Evolutionary conservation across 768 basidiomycete species (phyloP).

Genomic region (Phlebiopsis flavidoalba): DNA sequence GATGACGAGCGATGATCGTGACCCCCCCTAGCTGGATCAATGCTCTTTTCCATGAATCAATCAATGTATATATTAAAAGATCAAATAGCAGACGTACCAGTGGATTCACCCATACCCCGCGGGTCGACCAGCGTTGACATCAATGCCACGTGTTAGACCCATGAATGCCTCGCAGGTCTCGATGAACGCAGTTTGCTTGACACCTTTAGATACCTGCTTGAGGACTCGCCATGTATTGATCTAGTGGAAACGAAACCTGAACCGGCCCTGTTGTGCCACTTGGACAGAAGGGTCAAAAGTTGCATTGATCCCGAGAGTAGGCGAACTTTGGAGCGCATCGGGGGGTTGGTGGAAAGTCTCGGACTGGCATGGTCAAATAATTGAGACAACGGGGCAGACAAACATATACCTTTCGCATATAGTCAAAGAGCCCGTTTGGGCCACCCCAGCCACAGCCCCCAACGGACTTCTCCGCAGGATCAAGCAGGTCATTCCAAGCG

Average conservation of each 20-base stretch:
- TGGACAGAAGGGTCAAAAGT: constrained; percentile 20
- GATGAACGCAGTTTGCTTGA: neutral
- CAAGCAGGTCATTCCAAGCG: constrained; percentile 33
- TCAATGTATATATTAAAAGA: too few species aligned
- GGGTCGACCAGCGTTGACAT: neutral
- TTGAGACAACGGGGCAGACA: neutral
- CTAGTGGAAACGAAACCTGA: constrained; percentile 1
- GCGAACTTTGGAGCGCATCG: neutral
- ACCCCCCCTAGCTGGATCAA: neutral
- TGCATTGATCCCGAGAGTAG: neutral
- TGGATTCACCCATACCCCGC: neutral
- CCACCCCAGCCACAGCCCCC: constrained; percentile 26
- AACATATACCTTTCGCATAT: constrained; percentile 25
- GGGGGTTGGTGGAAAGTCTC: constrained; percentile 13
- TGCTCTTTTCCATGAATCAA: neutral
- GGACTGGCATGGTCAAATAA: too few species aligned
- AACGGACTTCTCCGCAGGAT: constrained; percentile 16
- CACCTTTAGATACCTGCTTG: neutral
- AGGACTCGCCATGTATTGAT: neutral
- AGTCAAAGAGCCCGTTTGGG: constrained; percentile 19
- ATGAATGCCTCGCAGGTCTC: neutral
- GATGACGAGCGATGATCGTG: constrained; percentile 45
- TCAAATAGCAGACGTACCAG: neutral
- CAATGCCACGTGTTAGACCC: neutral
- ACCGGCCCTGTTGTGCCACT: constrained; percentile 24